Evolutionary conservation across 2,329 filamentous ascomycete genomes (phyloP), one percentile per base, ranked within the genome.

Genomic region (Claviceps sp.): DNA sequence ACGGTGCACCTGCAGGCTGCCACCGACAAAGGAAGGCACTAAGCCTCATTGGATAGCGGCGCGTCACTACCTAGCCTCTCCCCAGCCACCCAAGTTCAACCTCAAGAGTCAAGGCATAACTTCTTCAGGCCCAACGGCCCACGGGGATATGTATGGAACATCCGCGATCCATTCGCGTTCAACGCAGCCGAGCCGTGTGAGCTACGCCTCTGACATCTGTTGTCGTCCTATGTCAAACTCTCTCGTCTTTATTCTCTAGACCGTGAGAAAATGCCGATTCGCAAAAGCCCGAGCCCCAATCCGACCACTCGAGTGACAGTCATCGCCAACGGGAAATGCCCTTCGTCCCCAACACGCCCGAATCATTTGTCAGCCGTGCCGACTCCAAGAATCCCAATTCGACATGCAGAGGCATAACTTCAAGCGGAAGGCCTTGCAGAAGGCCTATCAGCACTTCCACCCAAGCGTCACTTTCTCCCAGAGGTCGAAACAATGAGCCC

Each of bases 371-470:
- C 54, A 78, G 77, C 53, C 85, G 90, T 53, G 82, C 82, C 61
- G 90, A 96, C 73, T 95, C 89, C 50, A 88, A 86, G 65, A 84
- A 95, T 58, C 84, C 89, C 2, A 75, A 79, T 1, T 85, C 83
- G 13, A 96, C 90, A 65, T 98, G 93, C 69, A 83, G 84, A 70
- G 93, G 93, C 53, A 80, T 97, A 56, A 96, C 89, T 4, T 76
- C 81, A 30, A 81, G 76, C 59, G 93, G 93, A n/a, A 78, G 82
- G 48, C 86, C 88, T 11, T 98, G 93, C 70, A 81, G 91, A 57
- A 80, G 89, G 50, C 73, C 83, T 5, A 71, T 95, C 24, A 30
- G 45, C 41, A 26, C 14, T 26, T 14, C 47, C 39, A 73, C 77
- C 19, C 62, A 48, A 37, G 17, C 50, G 41, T 40, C 50, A 50